Evolutionary conservation across 2,329 filamentous ascomycete genomes (phyloP), one percentile per base, ranked within the genome.

Genomic region (Colletotrichum eremochloae): DNA sequence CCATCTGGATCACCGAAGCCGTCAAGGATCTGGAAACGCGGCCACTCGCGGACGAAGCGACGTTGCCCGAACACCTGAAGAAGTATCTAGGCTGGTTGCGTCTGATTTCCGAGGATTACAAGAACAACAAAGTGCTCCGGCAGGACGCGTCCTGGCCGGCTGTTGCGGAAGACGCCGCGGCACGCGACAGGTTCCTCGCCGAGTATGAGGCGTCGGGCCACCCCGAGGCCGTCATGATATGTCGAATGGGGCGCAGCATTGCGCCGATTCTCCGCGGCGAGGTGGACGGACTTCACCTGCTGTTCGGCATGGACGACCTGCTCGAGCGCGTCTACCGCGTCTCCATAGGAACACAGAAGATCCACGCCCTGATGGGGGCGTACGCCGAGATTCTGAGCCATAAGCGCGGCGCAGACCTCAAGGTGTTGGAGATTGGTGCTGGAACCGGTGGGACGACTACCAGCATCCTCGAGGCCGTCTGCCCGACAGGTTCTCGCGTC

Each of bases 241-340:
- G 62, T 36, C 62, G 62, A 1, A 64, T 64, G 48, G 62, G 62
- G 18, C 62, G 62, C 6, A 64, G 55, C 38, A 64, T 64, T 31
- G 62, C 62, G 29, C 62, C 62, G 36, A 55, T 64, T 15, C 62
- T 64, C 50, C 62, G 62, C 24, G 62, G 62, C 50, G 48, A 64
- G 15, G 62, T 64, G 33, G 62, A 64, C 62, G 62, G 62, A n/a
- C 62, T 64, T 15, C 62, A 64, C 50, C 46, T 64, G 6, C 11
- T 64, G 1, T 64, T 64, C 62, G 62, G 62, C 62, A 64, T 64
- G 62, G 62, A 64, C 38, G 62, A 64, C 18, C 24, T 64, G 36
- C 62, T 64, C 62, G 62, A 64, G 62, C 62, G 62, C 36, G 62
- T 64, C 7, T 64, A 64, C 62, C 50, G 62, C 20, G 62, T 64